Evolutionary conservation across 2,329 filamentous ascomycete genomes (phyloP).

Genomic region (Fusarium citri): DNA sequence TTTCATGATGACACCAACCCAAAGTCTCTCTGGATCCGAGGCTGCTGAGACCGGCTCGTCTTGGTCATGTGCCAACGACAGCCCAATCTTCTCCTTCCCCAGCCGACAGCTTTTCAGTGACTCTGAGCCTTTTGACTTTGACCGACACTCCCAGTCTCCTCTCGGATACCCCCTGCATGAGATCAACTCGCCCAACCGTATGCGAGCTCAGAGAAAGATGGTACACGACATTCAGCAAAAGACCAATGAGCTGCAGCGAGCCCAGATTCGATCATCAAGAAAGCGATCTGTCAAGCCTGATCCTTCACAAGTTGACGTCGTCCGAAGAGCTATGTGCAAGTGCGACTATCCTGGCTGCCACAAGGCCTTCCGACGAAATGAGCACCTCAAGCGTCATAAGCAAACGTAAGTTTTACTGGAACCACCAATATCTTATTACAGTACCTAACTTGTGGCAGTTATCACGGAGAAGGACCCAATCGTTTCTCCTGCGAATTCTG

Average conservation of each 20-base stretch:
- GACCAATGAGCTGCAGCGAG: slow-evolving; percentile 58
- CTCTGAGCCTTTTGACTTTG: slow-evolving; percentile 51
- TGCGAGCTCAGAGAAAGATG: slow-evolving; percentile 54
- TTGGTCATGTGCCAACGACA: slow-evolving; percentile 56
- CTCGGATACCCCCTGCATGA: slow-evolving; percentile 50
- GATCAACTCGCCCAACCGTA: slow-evolving; percentile 50
- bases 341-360: slow-evolving; percentile 61
- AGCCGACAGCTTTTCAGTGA: slow-evolving; percentile 49
- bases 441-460: slow-evolving; percentile 35
- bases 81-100: slow-evolving; percentile 56
- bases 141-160: slow-evolving; percentile 53
- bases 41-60: slow-evolving; percentile 53
- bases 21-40: slow-evolving; percentile 55
- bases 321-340: slow-evolving; percentile 56
- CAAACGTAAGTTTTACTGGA: slow-evolving; percentile 58
- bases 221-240: slow-evolving; percentile 58
- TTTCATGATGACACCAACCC: slow-evolving; percentile 56
- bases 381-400: slow-evolving; percentile 68
- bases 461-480: slow-evolving; percentile 55
- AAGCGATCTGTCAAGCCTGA: slow-evolving; percentile 49
- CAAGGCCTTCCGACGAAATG: slow-evolving; percentile 63
- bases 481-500: slow-evolving; percentile 58
- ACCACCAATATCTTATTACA: not conserved
- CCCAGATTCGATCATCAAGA: slow-evolving; percentile 52
- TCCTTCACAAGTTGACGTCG: slow-evolving; percentile 50